Conservation (phyloP, 345 rosid species). For the Arabis alpina region DNA sequence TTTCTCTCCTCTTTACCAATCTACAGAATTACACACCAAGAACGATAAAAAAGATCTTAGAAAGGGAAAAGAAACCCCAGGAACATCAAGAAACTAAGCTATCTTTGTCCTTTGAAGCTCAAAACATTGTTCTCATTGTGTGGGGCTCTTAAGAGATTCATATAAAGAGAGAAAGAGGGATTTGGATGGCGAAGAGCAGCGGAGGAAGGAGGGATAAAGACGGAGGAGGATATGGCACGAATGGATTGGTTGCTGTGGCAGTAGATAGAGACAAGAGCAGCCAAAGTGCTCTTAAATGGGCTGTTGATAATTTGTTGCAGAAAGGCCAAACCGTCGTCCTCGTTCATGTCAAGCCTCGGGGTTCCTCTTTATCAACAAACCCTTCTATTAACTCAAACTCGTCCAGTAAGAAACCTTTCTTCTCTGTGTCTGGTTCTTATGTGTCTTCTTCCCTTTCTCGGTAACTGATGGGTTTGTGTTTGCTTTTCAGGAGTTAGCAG, state of each 20-base stretch:
- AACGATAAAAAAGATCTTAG: slow-evolving; percentile 12
- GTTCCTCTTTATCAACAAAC: slow-evolving; percentile 32
- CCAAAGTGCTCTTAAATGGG: slow-evolving; percentile 90
- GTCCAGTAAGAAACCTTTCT: slow-evolving; percentile 30
- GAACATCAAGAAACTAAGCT: slow-evolving; percentile 9
- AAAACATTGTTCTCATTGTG: not conserved
- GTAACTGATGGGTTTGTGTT: slow-evolving; percentile 19
- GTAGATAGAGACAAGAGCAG: slow-evolving; percentile 82
- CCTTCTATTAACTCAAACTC: slow-evolving; percentile 37
- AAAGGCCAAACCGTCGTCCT: slow-evolving; percentile 74
- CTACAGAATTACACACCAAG: not conserved
- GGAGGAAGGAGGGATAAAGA: slow-evolving; percentile 47
- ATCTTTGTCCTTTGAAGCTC: slow-evolving; percentile 11
- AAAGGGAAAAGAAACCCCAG: slow-evolving; percentile 3
- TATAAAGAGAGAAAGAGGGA: slow-evolving; percentile 23
- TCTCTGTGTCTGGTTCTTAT: slow-evolving; percentile 2
- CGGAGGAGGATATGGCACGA: slow-evolving; percentile 45
- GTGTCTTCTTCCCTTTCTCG: not conserved
- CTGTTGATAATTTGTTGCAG: slow-evolving; percentile 61
- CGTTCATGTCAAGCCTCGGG: slow-evolving; percentile 68
- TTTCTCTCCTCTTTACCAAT: slow-evolving; percentile 5
- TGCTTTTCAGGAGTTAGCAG: slow-evolving; percentile 52
- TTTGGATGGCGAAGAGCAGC: slow-evolving; percentile 53
- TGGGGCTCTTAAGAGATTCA: not conserved
- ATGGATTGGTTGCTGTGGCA: slow-evolving; percentile 80